Percentiles rank a stretch among this genome's conserved stretches.
phyloP scores from a whole-genome alignment of 2,329 filamentous ascomycete genomes.

The Lithohypha guttulata region DNA sequence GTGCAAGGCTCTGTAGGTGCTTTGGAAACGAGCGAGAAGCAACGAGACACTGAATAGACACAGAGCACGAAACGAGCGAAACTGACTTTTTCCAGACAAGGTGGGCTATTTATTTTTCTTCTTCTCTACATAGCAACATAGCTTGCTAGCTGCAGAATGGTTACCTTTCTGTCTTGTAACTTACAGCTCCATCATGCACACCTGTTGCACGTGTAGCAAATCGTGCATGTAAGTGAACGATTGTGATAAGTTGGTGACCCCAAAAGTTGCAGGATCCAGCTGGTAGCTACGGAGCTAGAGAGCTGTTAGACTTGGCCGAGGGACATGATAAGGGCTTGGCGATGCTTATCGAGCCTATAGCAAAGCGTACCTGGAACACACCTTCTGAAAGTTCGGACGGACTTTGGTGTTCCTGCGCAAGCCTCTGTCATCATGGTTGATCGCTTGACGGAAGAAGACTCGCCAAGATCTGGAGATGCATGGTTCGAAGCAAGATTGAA shows the following conservation, averaged over 20 bases:
- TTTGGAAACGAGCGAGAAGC: too few relatives aligned
- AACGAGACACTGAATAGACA: neutral
- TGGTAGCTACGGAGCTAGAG: neutral
- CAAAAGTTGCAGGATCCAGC: neutral
- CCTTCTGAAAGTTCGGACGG: neutral
- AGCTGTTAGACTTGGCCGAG: neutral
- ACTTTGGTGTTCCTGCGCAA: constrained; percentile 5
- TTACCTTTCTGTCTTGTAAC: neutral
- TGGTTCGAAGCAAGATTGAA: too few relatives aligned
- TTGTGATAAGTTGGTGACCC: neutral
- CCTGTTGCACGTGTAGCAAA: constrained; percentile 1
- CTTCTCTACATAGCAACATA: neutral
- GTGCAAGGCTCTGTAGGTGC: too few relatives aligned
- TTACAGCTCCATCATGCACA: constrained; percentile 4
- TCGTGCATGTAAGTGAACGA: neutral
- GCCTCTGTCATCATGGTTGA: constrained; percentile 1
- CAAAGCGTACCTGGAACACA: neutral
- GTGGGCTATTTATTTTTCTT: constrained; percentile 1
- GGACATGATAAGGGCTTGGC: neutral
- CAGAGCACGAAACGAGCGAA: neutral
- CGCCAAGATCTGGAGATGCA: too few relatives aligned
- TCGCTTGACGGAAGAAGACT: too few relatives aligned
- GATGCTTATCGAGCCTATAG: constrained; percentile 1
- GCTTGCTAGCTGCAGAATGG: constrained; percentile 2
- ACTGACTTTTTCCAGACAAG: neutral